phyloP scores from a whole-genome alignment of 1,284 basidiomycete genomes.

The Singerocomus rubriflavus region DNA sequence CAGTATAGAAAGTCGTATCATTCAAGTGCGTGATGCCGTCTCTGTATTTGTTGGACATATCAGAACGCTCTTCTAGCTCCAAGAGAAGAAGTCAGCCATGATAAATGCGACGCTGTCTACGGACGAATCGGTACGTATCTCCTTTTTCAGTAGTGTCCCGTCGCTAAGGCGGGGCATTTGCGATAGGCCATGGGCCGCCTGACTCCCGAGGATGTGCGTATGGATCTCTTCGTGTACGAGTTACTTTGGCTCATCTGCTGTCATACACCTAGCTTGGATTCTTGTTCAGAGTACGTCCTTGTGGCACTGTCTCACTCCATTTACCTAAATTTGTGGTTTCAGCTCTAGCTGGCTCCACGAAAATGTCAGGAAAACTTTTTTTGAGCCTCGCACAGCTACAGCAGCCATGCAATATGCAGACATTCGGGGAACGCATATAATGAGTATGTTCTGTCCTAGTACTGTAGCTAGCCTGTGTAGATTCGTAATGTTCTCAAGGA shows the following conservation, averaged over 20 bases:
- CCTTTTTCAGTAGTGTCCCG: slow-evolving; percentile 9
- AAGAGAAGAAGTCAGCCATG: slow-evolving; percentile 92
- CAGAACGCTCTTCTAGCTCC: slow-evolving; percentile 51
- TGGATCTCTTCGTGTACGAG: slow-evolving; percentile 1
- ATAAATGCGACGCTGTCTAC: slow-evolving; percentile 75
- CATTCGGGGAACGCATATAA: no score
- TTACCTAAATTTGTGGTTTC: slow-evolving; percentile 1
- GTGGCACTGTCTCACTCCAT: background rate
- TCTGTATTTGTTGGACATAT: background rate
- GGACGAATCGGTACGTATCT: slow-evolving; percentile 61
- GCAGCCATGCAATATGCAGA: no score
- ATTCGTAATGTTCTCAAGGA: no score
- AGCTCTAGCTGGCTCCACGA: slow-evolving; percentile 19
- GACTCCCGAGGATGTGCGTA: slow-evolving; percentile 83
- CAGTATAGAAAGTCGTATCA: slow-evolving; percentile 92
- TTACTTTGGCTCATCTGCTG: slow-evolving; percentile 10
- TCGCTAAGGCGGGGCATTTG: slow-evolving; percentile 24
- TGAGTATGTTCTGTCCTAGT: no score
- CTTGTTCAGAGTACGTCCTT: slow-evolving; percentile 62
- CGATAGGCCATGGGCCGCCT: slow-evolving; percentile 81
- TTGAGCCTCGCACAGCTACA: no score
- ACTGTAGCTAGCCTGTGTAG: no score
- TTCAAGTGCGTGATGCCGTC: slow-evolving; percentile 48
- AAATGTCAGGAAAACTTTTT: no score
- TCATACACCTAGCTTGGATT: slow-evolving; percentile 55